phyloP scores from a whole-genome alignment of 345 rosid species.

The Citrus sinensis region DVS_A1.0 CM039166.1:26076501-26077000 shows the following conservation, averaged over 20 bases:
- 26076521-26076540: slow-evolving; percentile 33
- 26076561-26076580: slow-evolving; percentile 44
- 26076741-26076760: not conserved
- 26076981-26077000: slow-evolving; percentile 9
- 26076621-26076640: slow-evolving; percentile 16
- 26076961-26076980: not conserved
- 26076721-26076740: slow-evolving; percentile 25
- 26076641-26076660: slow-evolving; percentile 25
- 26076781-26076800: not conserved
- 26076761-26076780: not conserved
- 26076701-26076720: slow-evolving; percentile 21
- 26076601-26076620: slow-evolving; percentile 13
- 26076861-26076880: slow-evolving; percentile 18
- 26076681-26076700: slow-evolving; percentile 20
- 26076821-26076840: not conserved
- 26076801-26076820: not conserved
- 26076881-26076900: not conserved
- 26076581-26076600: slow-evolving; percentile 28
- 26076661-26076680: slow-evolving; percentile 31
- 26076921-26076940: not conserved
- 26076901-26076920: not conserved
- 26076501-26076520: not conserved
- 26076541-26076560: slow-evolving; percentile 43
- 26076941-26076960: not conserved
- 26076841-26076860: not conserved